Evolutionary conservation across 2,329 filamentous ascomycete genomes (phyloP), one percentile per base, ranked within the genome.

Genomic region (Fusarium luffae): DNA sequence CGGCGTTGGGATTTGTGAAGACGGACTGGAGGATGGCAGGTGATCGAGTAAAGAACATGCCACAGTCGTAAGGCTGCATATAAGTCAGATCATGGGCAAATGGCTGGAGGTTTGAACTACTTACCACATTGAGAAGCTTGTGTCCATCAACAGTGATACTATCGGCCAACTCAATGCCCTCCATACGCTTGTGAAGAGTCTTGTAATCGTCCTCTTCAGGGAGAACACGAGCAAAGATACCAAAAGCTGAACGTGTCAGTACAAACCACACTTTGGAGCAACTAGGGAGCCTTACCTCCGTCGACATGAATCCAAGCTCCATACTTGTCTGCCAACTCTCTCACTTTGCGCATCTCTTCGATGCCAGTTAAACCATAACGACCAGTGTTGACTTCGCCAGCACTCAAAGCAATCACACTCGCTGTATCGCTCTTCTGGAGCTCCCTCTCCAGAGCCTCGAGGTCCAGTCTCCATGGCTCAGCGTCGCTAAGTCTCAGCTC

Each of bases 381-480:
- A 1, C 94, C 94, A 0, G 94, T 97, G 73, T 98, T 98, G 28
- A 98, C 93, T 80, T 98, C 95, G 2, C 93, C 93, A 8, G 91
- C 92, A 43, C 93, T 94, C n/a, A 97, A 81, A 7, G 86, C 89
- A 40, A 98, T 88, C 65, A 98, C 93, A 51, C 86, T 92, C n/a
- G 86, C 92, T 14, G 87, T 85, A 4, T 85, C 85, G 1, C 72
- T 71, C 37, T 77, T 79, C 59, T 71, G 76, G 18, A 97, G 81
- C 59, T 88, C 85, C 47, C 78, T 78, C 77, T 93, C 89, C 3
- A 97, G 82, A 5, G 82, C 82, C 4, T 84, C 82, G 8, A 97
- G 74, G 73, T 97, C 89, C 68, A 97, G 85, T 46, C 84, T 85
- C 83, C 94, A 93, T 1, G 90, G 88, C 73, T 90, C 84, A 1